Conservation (phyloP, 805 yeast species). For the Pichia manshurica region DNA sequence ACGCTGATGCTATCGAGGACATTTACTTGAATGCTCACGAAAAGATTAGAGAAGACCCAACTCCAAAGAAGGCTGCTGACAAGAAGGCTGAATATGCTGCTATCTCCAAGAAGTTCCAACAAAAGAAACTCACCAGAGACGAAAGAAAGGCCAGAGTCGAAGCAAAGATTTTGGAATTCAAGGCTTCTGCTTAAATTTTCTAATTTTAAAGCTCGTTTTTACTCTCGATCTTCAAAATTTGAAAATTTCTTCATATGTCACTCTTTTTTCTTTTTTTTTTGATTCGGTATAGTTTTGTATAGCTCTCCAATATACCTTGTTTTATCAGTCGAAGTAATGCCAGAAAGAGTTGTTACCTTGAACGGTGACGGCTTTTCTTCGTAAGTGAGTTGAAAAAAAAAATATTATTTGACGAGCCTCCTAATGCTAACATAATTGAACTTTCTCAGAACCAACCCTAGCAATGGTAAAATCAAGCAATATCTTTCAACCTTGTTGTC, state of each 20-base stretch:
- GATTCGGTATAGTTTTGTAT: background rate
- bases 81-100: slow-evolving; percentile 98
- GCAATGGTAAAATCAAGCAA: slow-evolving; percentile 10
- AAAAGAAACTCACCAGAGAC: slow-evolving; percentile 80
- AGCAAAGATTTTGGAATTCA: slow-evolving; percentile 91
- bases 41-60: slow-evolving; percentile 93
- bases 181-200: slow-evolving; percentile 38
- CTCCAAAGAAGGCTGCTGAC: slow-evolving; percentile 81
- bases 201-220: background rate
- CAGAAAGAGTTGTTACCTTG: background rate
- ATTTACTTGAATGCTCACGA: slow-evolving; percentile 92
- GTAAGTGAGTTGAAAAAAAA: background rate
- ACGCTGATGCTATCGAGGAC: slow-evolving; percentile 95
- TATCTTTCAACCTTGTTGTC: slow-evolving; percentile 15
- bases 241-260: background rate
- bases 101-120: slow-evolving; percentile 88
- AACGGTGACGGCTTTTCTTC: background rate
- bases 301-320: no score
- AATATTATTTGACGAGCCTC: slow-evolving; percentile 2
- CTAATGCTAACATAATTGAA: background rate
- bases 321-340: background rate
- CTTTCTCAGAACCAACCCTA: background rate
- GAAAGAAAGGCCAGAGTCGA: slow-evolving; percentile 86
- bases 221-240: background rate
- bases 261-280: background rate